Base-by-base conservation (phyloP, 495 filamentous ascomycete genomes). In the Trichoderma orchidacearum region DNA sequence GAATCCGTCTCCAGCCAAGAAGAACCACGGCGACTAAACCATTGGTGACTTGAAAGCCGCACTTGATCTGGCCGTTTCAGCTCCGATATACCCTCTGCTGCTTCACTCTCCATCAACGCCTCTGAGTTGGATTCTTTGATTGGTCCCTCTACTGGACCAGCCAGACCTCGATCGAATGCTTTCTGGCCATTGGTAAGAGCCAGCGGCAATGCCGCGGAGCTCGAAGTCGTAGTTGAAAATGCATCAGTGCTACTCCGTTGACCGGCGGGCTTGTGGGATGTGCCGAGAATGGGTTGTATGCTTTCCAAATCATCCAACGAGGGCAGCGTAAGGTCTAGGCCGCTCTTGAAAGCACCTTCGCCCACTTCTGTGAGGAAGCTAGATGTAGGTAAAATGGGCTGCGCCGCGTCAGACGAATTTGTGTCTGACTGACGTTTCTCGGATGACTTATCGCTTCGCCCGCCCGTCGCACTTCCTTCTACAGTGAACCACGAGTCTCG, bases 401-500 rank as follows among this genome's bases (percentile, higher is more conserved):
- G 53, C 12, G 53, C 32, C 25, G 28, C 30, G 17, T 35, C 23
- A 27, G 53, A 31, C 23, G 27, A 11, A 17, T 30, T 55, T 8
- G 21, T 34, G 13, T 55, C 53, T 23, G 53, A 55, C 6, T 34
- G 30, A 8, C 28, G 8, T 18, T 31, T 55, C 2, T 31, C 5
- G 21, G 27, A 30, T 6, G 53, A 21, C n/a, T 34, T 55, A 17
- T 48, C 21, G 21, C 41, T 48, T 27, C 21, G 13, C 30, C 17
- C 53, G 11, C 32, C 11, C 13, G 11, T 23, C 3, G 28, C 27
- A 7, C 30, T 38, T 31, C 53, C 23, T 6, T 36, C 53, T 5
- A 55, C 53, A 6, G 53, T 55, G 11, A 34, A 35, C 53, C 53
- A 55, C 18, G 53, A 55, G 30, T 12, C 31, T n/a, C 30, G 30